These are phyloP conservation scores for Lagerstroemia speciosa DNA, from an alignment of 345 rosid genomes.

Conservation along the genomic window DNA sequence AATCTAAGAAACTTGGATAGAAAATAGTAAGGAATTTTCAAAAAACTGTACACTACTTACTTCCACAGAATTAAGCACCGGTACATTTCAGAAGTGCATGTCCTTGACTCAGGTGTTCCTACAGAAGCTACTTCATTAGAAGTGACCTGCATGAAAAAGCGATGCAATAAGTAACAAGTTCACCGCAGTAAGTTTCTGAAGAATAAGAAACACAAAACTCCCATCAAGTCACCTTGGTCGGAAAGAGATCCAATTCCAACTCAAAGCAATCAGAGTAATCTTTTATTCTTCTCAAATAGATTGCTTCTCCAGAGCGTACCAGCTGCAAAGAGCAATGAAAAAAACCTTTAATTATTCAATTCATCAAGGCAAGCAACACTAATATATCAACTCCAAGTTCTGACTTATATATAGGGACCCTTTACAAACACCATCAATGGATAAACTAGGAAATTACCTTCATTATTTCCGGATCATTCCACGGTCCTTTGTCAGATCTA, in stretches of 20 bases:
- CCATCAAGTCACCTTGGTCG: slow-evolving; percentile 41
- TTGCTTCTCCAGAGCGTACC: slow-evolving; percentile 51
- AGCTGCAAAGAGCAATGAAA: slow-evolving; percentile 35
- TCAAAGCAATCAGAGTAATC: slow-evolving; percentile 48
- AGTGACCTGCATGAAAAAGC: slow-evolving; percentile 1
- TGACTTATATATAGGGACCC: neutral
- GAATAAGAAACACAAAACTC: slow-evolving; percentile 6
- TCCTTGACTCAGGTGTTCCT: slow-evolving; percentile 1
- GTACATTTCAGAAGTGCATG: neutral
- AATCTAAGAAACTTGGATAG: neutral
- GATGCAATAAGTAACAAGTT: neutral
- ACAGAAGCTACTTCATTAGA: slow-evolving; percentile 3
- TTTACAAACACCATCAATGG: neutral
- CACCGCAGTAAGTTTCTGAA: neutral
- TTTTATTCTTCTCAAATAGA: slow-evolving; percentile 37
- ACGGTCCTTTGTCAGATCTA: slow-evolving; percentile 78
- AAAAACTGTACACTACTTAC: neutral
- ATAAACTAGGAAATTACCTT: slow-evolving; percentile 39
- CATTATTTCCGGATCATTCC: slow-evolving; percentile 81
- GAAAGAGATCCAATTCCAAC: slow-evolving; percentile 31
- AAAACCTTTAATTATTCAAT: neutral
- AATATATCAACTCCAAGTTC: neutral
- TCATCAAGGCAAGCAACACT: neutral
- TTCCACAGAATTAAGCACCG: neutral
- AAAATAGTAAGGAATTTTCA: neutral